A percentile compares a stretch with the other conserved stretches of the same genome.
phyloP scores from a whole-genome alignment of 768 basidiomycete genomes.

The Strobilomyces dryophilus region DNA sequence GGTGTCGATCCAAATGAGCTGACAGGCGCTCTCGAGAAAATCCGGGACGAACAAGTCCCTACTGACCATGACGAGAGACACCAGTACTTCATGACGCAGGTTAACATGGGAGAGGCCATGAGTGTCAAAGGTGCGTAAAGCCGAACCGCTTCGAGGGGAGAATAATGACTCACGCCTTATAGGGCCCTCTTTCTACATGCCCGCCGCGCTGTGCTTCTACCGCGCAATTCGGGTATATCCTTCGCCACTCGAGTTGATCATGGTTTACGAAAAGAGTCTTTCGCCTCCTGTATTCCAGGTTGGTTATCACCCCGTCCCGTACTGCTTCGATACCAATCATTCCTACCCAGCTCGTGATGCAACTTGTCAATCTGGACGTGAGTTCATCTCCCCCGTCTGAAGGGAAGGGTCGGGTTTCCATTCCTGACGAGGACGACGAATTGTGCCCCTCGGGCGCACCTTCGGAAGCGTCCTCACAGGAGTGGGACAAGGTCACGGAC shows the following conservation, averaged over 20 bases:
- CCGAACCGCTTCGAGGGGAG: neutral
- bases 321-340: conserved; percentile 6
- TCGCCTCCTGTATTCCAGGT: conserved; percentile 80
- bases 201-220: conserved; percentile 88
- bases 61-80: conserved; percentile 74
- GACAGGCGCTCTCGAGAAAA: conserved; percentile 55
- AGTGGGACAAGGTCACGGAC: conserved; percentile 87
- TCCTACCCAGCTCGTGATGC: conserved; percentile 58
- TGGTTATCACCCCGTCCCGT: conserved; percentile 9
- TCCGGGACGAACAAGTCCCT: conserved; percentile 69
- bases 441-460: conserved; percentile 68
- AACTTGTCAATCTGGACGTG: conserved; percentile 86
- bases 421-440: conserved; percentile 48
- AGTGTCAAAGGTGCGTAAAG: conserved; percentile 56
- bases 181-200: conserved; percentile 78
- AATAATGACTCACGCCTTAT: conserved; percentile 3
- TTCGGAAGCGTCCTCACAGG: conserved; percentile 84
- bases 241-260: conserved; percentile 87
- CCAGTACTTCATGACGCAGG: conserved; percentile 86
- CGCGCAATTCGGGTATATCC: conserved; percentile 93
- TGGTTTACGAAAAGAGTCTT: conserved; percentile 91
- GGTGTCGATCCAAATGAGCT: conserved; percentile 51
- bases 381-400: conserved; percentile 53
- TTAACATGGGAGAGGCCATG: conserved; percentile 83
- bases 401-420: conserved; percentile 23